Base-by-base conservation (phyloP, 176 grass and related monocot genomes). In the Tillandsia fasciculata region DNA sequence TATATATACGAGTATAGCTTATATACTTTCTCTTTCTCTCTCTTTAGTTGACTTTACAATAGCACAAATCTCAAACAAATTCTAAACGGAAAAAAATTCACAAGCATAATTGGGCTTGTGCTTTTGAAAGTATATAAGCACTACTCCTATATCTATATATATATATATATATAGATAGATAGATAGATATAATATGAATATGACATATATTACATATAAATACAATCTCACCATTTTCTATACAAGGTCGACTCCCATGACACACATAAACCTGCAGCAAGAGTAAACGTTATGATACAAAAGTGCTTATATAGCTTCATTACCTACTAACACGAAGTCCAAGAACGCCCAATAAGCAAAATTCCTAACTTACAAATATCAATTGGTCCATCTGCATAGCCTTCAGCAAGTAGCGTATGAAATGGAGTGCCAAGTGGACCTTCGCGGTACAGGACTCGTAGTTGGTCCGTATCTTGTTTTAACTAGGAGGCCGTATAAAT, bases 381-480 rank as follows among this genome's bases (percentile, higher is more conserved):
- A 51, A 93, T 82, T 75, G 94, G 90, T 58, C 94, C 94, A 90
- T 93, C 94, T 0, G 82, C 86, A 75, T 74, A 99, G 29, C 94
- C 94, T 82, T 99, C 94, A 52, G 74, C 48, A 65, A 93, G 87
- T 33, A 99, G 70, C 29, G 89, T 93, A 74, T 99, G 94, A 82
- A 93, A 99, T 48, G 90, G 87, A 63, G 79, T 86, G 49, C 94
- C 94, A 49, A 85, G 79, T 61, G 84, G 90, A 9, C 84, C 94
- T 59, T 90, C 90, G 2, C 84, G 82, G 70, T 93, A 99, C 84
- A 99, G 82, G 11, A 99, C 95, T 76, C 95, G 79, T 52, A 90
- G 76, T 50, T 90, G 75, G 48, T 90, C 87, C 0, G 89, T 99
- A 72, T 99, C 95, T 83, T 99, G 89, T 80, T 99, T 99, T 51